A percentile compares a stretch with the other conserved stretches of the same genome.
These are phyloP conservation scores for Nicotiana knightiana DNA, from an alignment of 257 asterid species.

Conservation along the genomic window DNA sequence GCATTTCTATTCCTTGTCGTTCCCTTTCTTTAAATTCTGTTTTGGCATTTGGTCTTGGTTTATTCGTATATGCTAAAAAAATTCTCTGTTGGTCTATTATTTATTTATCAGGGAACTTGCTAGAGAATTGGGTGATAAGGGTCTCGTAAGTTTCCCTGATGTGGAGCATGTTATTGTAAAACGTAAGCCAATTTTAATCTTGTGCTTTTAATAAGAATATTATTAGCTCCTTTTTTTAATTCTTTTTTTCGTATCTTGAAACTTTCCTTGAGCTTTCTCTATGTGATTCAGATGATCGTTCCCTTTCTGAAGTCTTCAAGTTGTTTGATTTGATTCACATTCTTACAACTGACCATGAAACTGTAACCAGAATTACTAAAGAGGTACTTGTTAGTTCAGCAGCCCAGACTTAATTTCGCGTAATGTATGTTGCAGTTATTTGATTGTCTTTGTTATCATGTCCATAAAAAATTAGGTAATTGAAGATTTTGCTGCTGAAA, in stretches of 20 bases:
- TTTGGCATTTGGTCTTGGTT: not conserved
- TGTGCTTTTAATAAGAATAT: not conserved
- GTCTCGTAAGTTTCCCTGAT: slow-evolving; percentile 49
- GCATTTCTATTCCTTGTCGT: not conserved
- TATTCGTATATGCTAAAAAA: not conserved
- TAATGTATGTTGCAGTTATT: not conserved
- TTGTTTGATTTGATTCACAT: slow-evolving; percentile 83
- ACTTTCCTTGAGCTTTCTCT: slow-evolving; percentile 11
- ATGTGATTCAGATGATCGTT: slow-evolving; percentile 57
- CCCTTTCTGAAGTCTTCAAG: slow-evolving; percentile 83
- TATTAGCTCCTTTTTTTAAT: not conserved
- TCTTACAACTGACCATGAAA: slow-evolving; percentile 75
- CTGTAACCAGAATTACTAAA: slow-evolving; percentile 76
- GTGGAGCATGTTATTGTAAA: slow-evolving; percentile 73
- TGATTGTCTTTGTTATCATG: not conserved
- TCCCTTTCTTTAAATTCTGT: not conserved
- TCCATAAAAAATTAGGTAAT: slow-evolving; percentile 43
- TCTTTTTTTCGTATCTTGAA: not conserved
- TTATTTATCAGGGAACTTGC: slow-evolving; percentile 71
- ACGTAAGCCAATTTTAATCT: slow-evolving; percentile 31
- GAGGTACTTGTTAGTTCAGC: slow-evolving; percentile 42
- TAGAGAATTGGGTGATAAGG: slow-evolving; percentile 61
- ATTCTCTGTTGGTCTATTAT: not conserved
- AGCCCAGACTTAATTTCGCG: not conserved
- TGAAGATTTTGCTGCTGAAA: slow-evolving; percentile 95